phyloP scores from a whole-genome alignment of 2,329 filamentous ascomycete genomes.

The Aspergillus phoenicis region DNA sequence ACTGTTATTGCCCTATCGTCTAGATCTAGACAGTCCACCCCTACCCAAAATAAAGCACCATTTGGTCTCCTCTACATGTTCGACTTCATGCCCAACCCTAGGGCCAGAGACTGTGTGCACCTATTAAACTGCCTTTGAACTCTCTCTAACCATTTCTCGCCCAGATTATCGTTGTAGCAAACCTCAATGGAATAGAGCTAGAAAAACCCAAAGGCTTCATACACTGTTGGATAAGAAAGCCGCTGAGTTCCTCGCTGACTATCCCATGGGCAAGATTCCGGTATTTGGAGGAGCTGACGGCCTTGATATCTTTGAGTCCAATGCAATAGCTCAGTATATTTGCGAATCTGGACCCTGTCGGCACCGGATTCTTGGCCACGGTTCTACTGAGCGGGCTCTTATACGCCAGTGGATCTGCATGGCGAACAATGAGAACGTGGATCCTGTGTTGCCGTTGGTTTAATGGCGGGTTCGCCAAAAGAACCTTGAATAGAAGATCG shows the following conservation, averaged over 20 bases:
- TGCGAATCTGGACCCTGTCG: slow-evolving; percentile 49
- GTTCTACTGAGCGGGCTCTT: slow-evolving; percentile 43
- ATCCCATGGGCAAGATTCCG: slow-evolving; percentile 57
- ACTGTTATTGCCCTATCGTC: no score
- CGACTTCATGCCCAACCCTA: no score
- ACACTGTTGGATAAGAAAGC: slow-evolving; percentile 42
- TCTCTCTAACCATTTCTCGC: no score
- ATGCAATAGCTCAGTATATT: slow-evolving; percentile 53
- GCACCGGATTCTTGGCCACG: slow-evolving; percentile 50
- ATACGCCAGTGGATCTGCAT: slow-evolving; percentile 53
- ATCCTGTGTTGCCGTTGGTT: slow-evolving; percentile 20
- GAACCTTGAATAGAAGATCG: slow-evolving; percentile 26
- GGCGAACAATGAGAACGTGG: slow-evolving; percentile 36
- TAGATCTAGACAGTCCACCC: no score
- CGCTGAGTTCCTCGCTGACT: slow-evolving; percentile 54
- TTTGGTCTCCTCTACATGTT: no score
- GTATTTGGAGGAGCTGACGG: slow-evolving; percentile 53
- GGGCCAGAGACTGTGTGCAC: no score
- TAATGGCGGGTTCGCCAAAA: slow-evolving; percentile 25
- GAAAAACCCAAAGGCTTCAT: no score
- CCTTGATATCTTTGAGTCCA: slow-evolving; percentile 49
- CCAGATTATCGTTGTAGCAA: slow-evolving; percentile 34
- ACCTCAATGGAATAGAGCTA: slow-evolving; percentile 41
- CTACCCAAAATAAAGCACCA: no score
- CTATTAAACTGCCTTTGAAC: no score